Conservation (phyloP, 306 rosid species). For the Sphenostylis stenocarpa region DNA sequence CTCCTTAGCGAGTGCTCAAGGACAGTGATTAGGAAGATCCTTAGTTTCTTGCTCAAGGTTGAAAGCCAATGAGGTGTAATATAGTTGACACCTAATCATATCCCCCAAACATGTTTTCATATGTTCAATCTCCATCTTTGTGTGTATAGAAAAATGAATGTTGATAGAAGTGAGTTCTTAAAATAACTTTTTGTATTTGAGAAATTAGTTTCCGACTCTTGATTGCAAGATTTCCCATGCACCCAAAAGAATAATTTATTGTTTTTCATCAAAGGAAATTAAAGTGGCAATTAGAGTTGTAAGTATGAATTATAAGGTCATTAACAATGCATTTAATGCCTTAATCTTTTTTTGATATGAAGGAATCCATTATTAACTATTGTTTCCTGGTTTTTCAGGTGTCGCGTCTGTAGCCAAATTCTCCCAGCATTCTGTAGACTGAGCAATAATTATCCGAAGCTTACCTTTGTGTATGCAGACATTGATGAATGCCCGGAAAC, state of each 20-base stretch:
- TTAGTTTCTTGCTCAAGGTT: too few species aligned
- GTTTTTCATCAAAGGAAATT: neutral
- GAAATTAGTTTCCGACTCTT: too few species aligned
- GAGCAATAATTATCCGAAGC: slow-evolving; percentile 71
- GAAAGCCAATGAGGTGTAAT: too few species aligned
- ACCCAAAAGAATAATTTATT: neutral
- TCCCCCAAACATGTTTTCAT: too few species aligned
- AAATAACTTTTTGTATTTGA: too few species aligned
- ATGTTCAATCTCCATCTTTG: too few species aligned
- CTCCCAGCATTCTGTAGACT: slow-evolving; percentile 74
- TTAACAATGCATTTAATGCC: neutral
- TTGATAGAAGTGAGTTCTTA: too few species aligned
- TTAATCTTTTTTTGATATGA: neutral
- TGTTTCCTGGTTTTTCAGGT: slow-evolving; percentile 55
- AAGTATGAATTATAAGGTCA: neutral
- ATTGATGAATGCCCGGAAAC: slow-evolving; percentile 92
- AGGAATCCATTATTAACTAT: neutral
- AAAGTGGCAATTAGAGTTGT: neutral
- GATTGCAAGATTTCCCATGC: neutral
- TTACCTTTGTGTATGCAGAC: slow-evolving; percentile 73
- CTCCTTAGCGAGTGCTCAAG: too few species aligned
- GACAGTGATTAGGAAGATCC: too few species aligned
- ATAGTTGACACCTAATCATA: too few species aligned
- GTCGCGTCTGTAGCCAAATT: slow-evolving; percentile 72
- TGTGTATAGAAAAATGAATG: too few species aligned